Evolutionary conservation across 768 basidiomycete genomes (phyloP).

Genomic region (Leccinum imitatum): DNA sequence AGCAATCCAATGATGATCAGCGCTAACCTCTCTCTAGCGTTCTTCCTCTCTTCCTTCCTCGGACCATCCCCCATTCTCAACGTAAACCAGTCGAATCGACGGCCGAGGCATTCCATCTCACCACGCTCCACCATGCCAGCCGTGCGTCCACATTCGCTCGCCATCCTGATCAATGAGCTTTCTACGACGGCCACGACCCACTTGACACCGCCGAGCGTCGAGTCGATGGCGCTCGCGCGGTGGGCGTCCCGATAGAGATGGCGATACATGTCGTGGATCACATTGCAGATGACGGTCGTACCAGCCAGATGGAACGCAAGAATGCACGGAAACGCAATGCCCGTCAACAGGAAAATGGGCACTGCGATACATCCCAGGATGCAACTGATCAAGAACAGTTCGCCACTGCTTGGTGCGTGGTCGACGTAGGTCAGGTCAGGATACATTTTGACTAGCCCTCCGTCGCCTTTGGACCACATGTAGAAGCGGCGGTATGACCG

Average conservation of each 20-base stretch:
- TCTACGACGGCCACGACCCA: conserved; percentile 48
- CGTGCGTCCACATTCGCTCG: conserved; percentile 48
- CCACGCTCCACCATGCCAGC: conserved; percentile 45
- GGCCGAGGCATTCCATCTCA: conserved; percentile 39
- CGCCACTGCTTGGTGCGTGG: conserved; percentile 49
- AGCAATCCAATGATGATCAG: conserved; percentile 12
- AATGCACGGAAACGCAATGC: conserved; percentile 6
- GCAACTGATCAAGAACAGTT: conserved; percentile 37
- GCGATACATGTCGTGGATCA: conserved; percentile 49
- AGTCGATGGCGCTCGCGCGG: conserved; percentile 34
- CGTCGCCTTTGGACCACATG: conserved; percentile 61
- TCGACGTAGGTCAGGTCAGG: conserved; percentile 48
- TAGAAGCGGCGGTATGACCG: conserved; percentile 53
- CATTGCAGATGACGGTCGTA: conserved; percentile 39
- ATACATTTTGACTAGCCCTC: conserved; percentile 46
- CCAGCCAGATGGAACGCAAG: conserved; percentile 26
- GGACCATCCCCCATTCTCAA: conserved; percentile 41
- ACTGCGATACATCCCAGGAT: conserved; percentile 13
- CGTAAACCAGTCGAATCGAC: conserved; percentile 58
- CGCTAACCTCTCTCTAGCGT: conserved; percentile 36
- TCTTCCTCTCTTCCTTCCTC: conserved; percentile 42
- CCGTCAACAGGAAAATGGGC: conserved; percentile 16
- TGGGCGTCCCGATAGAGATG: conserved; percentile 44
- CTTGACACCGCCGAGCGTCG: conserved; percentile 32
- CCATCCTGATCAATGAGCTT: conserved; percentile 50